A percentile compares a stretch with the other conserved stretches of the same genome.
phyloP scores from a whole-genome alignment of 805 yeast species.

The Sugiyamaella qingdaonensis region DNA sequence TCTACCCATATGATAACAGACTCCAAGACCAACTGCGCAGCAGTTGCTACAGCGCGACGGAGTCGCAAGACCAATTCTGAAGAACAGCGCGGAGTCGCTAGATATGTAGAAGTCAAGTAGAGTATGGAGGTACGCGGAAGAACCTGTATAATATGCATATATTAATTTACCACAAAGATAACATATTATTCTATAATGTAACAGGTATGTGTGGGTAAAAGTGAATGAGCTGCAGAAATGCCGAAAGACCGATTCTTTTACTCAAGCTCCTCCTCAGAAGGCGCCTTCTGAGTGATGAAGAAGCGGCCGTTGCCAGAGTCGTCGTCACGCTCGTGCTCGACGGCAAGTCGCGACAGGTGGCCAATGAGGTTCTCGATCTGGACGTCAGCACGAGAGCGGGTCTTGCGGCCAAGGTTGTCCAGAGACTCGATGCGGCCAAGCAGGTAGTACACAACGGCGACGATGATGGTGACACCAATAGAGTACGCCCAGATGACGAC shows the following conservation, averaged over 20 bases:
- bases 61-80: too few relatives aligned
- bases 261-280: slow-evolving; percentile 34
- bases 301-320: slow-evolving; percentile 31
- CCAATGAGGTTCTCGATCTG: slow-evolving; percentile 36
- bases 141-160: slow-evolving; percentile 2
- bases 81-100: too few relatives aligned
- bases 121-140: too few relatives aligned
- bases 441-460: slow-evolving; percentile 93
- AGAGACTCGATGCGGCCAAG: slow-evolving; percentile 39
- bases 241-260: slow-evolving; percentile 16
- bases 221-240: neutral
- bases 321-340: slow-evolving; percentile 36
- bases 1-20: too few relatives aligned
- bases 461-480: slow-evolving; percentile 90
- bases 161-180: slow-evolving; percentile 2
- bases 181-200: slow-evolving; percentile 11
- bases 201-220: slow-evolving; percentile 1
- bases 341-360: slow-evolving; percentile 35
- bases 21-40: too few relatives aligned
- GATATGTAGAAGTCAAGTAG: too few relatives aligned
- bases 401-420: slow-evolving; percentile 33
- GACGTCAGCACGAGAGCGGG: slow-evolving; percentile 31
- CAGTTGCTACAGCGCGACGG: too few relatives aligned
- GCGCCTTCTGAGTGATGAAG: slow-evolving; percentile 32
- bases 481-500: slow-evolving; percentile 93